These are phyloP conservation scores for Beta lomatogona DNA, from an alignment of 179 eudicot species.

Conservation along the genomic window DNA sequence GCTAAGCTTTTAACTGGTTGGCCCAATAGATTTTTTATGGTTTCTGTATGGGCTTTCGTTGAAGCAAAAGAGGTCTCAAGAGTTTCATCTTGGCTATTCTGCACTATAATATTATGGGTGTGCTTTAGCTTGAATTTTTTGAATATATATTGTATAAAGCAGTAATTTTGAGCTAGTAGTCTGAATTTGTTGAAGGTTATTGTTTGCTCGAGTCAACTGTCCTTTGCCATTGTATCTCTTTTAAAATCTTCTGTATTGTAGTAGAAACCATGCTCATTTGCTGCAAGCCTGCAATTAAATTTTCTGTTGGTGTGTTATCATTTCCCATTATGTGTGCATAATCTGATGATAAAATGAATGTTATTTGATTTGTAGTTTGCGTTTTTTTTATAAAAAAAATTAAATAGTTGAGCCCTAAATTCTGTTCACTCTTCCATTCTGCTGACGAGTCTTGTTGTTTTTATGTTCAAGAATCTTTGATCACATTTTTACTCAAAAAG, in stretches of 20 bases:
- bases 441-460: neutral
- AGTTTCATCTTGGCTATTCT: neutral
- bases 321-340: neutral
- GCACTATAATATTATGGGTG: neutral
- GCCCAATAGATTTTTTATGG: neutral
- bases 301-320: no score
- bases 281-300: neutral
- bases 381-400: neutral
- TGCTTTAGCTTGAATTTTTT: slow-evolving; percentile 4
- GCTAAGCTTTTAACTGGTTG: slow-evolving; percentile 27
- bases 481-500: neutral
- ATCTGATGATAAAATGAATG: neutral
- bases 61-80: slow-evolving; percentile 24
- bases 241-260: neutral
- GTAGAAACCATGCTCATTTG: neutral
- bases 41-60: slow-evolving; percentile 31
- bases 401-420: neutral
- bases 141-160: neutral
- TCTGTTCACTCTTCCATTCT: neutral
- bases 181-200: neutral
- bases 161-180: neutral
- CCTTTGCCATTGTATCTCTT: neutral
- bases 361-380: neutral
- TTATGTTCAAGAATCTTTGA: neutral
- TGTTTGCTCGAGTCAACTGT: neutral